Evolutionary conservation across 2,329 filamentous ascomycete species (phyloP).

Genomic region (Nannizziopsis barbatae): DNA sequence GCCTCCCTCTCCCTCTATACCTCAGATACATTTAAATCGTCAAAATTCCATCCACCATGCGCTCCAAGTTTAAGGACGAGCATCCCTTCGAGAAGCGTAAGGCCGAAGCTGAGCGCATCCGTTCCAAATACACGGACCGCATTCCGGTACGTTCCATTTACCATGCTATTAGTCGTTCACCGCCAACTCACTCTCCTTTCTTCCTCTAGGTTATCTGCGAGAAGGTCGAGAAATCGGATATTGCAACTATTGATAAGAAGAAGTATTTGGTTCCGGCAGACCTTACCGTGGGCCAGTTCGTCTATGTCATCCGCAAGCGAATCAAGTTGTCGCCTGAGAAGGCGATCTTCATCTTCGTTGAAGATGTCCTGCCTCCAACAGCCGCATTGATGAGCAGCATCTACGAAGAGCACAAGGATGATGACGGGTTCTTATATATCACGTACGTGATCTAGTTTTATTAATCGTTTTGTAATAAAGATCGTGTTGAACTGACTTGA

Average conservation of each 20-base stretch:
- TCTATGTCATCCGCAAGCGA: constrained; percentile 99
- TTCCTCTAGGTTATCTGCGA: constrained; percentile 82
- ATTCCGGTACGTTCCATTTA: constrained; percentile 63
- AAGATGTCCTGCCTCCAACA: constrained; percentile 91
- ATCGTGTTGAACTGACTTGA: constrained; percentile 13
- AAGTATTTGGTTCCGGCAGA: constrained; percentile 98
- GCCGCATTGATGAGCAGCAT: constrained; percentile 98
- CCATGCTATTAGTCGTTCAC: constrained; percentile 3
- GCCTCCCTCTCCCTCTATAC: constrained; percentile 15
- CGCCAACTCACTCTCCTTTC: constrained; percentile 10
- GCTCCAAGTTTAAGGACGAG: constrained; percentile 99
- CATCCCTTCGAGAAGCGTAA: constrained; percentile 99
- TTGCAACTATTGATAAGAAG: constrained; percentile 99
- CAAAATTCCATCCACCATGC: constrained; percentile 51
- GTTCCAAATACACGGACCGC: constrained; percentile 96
- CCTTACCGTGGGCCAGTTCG: constrained; percentile 96
- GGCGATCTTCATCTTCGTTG: constrained; percentile 99
- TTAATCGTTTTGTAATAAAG: not conserved
- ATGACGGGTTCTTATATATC: constrained; percentile 91
- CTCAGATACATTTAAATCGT: constrained; percentile 3
- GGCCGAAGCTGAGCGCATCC: constrained; percentile 98
- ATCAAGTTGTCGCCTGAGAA: constrained; percentile 99
- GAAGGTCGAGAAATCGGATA: constrained; percentile 98
- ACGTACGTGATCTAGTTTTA: constrained; percentile 48
- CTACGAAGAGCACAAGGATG: constrained; percentile 96